phyloP scores from a whole-genome alignment of 2,329 filamentous ascomycete species.

The Nemania serpens region DNA sequence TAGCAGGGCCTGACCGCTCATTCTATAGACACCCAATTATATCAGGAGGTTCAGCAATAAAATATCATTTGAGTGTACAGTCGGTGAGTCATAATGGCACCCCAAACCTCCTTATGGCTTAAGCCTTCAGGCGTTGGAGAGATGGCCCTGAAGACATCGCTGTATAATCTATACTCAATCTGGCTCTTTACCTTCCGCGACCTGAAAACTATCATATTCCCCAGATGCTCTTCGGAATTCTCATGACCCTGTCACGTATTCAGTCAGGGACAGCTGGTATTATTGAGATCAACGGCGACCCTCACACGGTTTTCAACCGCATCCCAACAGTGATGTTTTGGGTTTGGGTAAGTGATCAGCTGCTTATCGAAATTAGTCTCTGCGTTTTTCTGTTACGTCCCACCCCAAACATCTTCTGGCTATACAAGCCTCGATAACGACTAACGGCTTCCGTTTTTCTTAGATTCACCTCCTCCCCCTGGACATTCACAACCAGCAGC shows the following conservation, averaged over 20 bases:
- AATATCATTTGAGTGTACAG: too few relatives aligned
- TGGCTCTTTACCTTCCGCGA: neutral
- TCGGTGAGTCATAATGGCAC: too few relatives aligned
- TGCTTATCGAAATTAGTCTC: neutral
- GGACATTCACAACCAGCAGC: neutral
- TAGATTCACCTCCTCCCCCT: neutral
- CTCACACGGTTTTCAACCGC: neutral
- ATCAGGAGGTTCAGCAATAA: too few relatives aligned
- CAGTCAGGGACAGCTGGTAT: neutral
- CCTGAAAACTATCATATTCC: neutral
- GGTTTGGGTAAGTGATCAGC: neutral
- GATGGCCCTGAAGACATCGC: neutral
- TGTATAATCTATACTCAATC: neutral
- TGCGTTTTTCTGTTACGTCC: neutral
- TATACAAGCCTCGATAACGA: neutral
- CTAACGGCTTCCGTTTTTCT: neutral
- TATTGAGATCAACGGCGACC: neutral
- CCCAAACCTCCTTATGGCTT: too few relatives aligned
- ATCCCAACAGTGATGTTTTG: neutral
- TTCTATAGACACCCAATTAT: too few relatives aligned
- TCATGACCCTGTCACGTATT: neutral
- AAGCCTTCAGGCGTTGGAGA: too few relatives aligned
- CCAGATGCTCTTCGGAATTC: neutral
- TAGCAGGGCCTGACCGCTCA: too few relatives aligned
- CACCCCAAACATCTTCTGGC: neutral